Evolutionary conservation across 208 protist species (phyloP).

Genomic region (Borovskyia barvae): DNA sequence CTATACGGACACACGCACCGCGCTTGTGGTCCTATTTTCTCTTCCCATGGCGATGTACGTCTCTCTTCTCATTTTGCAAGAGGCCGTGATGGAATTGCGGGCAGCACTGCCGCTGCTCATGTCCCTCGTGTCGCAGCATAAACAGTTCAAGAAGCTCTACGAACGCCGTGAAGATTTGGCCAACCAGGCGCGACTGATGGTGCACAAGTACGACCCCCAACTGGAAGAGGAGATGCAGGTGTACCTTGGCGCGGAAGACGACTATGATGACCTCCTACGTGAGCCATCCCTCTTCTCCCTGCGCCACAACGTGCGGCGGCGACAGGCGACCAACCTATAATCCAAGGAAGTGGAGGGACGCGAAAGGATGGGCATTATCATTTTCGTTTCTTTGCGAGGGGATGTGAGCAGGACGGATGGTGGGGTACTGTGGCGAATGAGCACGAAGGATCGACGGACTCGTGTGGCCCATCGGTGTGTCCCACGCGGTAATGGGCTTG

Average conservation of each 20-base stretch:
- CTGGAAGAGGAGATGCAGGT: conserved; percentile 73
- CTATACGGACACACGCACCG: conserved; percentile 64
- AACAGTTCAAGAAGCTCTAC: conserved; percentile 88
- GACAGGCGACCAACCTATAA: conserved; percentile 36
- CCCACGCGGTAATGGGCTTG: too few relatives aligned
- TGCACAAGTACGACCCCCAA: conserved; percentile 66
- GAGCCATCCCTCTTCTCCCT: conserved; percentile 89
- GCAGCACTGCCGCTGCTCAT: conserved; percentile 86
- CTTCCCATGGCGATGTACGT: conserved; percentile 92
- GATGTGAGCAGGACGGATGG: too few relatives aligned
- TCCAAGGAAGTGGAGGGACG: not conserved
- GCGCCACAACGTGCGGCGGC: conserved; percentile 66
- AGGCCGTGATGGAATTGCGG: conserved; percentile 79
- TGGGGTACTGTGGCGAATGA: too few relatives aligned
- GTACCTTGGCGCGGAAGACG: conserved; percentile 38
- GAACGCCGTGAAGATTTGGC: conserved; percentile 69
- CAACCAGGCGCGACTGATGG: conserved; percentile 51
- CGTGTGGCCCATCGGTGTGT: too few relatives aligned
- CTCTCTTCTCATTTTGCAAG: conserved; percentile 81
- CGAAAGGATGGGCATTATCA: too few relatives aligned
- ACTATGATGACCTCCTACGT: conserved; percentile 47
- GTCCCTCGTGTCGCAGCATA: conserved; percentile 83
- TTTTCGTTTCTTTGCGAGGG: too few relatives aligned
- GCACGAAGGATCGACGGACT: too few relatives aligned
- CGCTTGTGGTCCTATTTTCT: conserved; percentile 63